Conservation (phyloP, 805 yeast genomes). For the Saturnispora besseyi region DNA sequence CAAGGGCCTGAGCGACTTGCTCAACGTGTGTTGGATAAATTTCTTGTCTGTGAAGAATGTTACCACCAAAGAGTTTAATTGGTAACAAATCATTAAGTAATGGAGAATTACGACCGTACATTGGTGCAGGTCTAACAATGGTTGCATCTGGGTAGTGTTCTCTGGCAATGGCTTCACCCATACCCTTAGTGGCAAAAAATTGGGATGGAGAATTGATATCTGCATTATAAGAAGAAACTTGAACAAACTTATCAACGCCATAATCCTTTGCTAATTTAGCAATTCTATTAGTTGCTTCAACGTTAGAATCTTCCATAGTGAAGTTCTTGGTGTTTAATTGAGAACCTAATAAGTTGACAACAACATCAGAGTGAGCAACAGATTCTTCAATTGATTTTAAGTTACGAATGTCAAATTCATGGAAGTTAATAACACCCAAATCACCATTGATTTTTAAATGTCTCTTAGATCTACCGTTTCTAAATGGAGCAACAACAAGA, state of each 20-base stretch:
- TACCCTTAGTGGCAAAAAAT: constrained; percentile 72
- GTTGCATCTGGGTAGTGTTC: constrained; percentile 67
- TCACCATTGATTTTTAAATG: constrained; percentile 79
- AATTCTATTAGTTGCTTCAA: constrained; percentile 69
- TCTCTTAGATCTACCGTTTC: constrained; percentile 71
- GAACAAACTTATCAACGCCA: constrained; percentile 65
- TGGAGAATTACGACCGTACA: constrained; percentile 67
- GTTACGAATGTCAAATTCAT: constrained; percentile 78
- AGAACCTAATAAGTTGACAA: constrained; percentile 70
- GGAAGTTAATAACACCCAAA: constrained; percentile 76
- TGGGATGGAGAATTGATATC: constrained; percentile 55
- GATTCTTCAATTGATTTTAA: constrained; percentile 64
- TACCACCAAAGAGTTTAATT: constrained; percentile 48
- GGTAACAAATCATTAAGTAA: constrained; percentile 55
- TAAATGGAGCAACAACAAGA: constrained; percentile 62
- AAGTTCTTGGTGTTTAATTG: constrained; percentile 73
- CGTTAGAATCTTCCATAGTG: constrained; percentile 73
- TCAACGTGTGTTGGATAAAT: constrained; percentile 64
- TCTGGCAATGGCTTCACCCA: constrained; percentile 63
- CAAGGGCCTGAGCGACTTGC: constrained; percentile 75
- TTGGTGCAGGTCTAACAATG: constrained; percentile 76
- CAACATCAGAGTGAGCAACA: constrained; percentile 75
- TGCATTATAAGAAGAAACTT: constrained; percentile 75
- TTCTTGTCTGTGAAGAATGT: constrained; percentile 58
- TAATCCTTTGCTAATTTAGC: constrained; percentile 63